Evolutionary conservation across 208 protist genomes (phyloP).

Genomic region (Trichomonas tenax): DNA sequence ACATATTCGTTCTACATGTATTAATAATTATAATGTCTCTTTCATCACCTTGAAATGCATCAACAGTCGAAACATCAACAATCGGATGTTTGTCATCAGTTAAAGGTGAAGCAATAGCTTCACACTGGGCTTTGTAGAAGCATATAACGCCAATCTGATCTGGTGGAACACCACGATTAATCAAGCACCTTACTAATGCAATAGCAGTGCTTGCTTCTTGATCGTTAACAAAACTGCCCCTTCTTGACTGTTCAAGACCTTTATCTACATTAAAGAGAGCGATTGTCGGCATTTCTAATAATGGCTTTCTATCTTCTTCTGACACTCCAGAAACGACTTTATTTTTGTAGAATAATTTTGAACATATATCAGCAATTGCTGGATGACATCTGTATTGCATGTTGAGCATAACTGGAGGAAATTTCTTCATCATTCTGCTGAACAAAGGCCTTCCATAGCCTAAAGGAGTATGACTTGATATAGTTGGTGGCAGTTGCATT

Average conservation of each 20-base stretch:
- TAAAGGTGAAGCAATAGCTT: not conserved
- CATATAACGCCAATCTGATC: not conserved
- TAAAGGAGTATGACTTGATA: not conserved
- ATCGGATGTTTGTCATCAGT: not conserved
- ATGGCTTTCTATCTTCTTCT: not conserved
- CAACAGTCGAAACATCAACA: conserved; percentile 29
- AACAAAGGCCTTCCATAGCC: not conserved
- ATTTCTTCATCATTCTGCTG: not conserved
- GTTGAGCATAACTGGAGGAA: not conserved
- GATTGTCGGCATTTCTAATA: not conserved
- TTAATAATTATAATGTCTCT: not conserved
- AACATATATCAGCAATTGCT: not conserved
- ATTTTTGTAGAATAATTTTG: not conserved
- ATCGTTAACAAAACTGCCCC: not conserved
- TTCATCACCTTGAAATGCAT: conserved; percentile 31
- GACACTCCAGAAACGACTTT: not conserved
- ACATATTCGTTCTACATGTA: not conserved
- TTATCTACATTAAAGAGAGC: not conserved
- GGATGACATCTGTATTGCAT: conserved; percentile 11
- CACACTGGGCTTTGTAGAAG: not conserved
- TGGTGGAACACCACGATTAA: not conserved
- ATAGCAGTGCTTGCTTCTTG: not conserved
- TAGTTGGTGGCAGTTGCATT: conserved; percentile 26
- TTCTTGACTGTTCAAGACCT: not conserved
- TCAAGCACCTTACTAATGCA: not conserved